Base-by-base conservation (phyloP, 1,284 basidiomycete species). In the Phylloporus sp. region DNA sequence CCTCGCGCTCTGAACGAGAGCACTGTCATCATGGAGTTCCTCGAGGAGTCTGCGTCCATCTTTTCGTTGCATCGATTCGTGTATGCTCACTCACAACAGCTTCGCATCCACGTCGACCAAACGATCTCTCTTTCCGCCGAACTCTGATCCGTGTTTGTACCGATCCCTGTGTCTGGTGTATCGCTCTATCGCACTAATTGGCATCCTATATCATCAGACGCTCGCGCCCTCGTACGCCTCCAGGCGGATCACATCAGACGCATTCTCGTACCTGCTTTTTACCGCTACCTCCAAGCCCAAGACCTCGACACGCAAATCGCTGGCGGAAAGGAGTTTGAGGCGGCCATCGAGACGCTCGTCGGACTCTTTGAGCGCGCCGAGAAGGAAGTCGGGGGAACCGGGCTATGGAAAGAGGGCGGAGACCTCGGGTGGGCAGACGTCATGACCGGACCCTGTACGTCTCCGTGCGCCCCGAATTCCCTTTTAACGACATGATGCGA, bases 201-300 rank as follows among this genome's bases (percentile, higher is more conserved):
- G n/a, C n/a, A 55, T 32, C 49, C 2, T 29, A 17, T 52, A 26
- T 32, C 47, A n/a, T 40, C 20, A 70, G 90, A 92, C 75, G 85
- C 86, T 3, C 82, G 89, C 1, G 89, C 88, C 3, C 80, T 91
- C 26, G 81, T 88, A 18, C 86, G 89, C 24, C 83, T 94, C 8
- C 87, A 91, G 72, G 82, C 84, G 11, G 90, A 93, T 76, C 86
- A 89, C 68, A 78, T 88, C 73, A 89, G 85, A 67, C 86, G 88
- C 10, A 76, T 76, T 24, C 74, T 94, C 51, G 82, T 94, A 15
- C 91, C 92, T 3, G 82, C 89, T 0, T 94, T 94, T 77, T 94
- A 94, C 70, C 86, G 90, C 29, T 93, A 84, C 71, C 81, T 94
- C 17, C 92, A 94, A 78, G 88, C 91, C 0, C 92, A 93, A 75